These are phyloP conservation scores for Scedosporium boydii DNA, from an alignment of 2,329 filamentous ascomycete genomes.

Conservation along the genomic window DNA sequence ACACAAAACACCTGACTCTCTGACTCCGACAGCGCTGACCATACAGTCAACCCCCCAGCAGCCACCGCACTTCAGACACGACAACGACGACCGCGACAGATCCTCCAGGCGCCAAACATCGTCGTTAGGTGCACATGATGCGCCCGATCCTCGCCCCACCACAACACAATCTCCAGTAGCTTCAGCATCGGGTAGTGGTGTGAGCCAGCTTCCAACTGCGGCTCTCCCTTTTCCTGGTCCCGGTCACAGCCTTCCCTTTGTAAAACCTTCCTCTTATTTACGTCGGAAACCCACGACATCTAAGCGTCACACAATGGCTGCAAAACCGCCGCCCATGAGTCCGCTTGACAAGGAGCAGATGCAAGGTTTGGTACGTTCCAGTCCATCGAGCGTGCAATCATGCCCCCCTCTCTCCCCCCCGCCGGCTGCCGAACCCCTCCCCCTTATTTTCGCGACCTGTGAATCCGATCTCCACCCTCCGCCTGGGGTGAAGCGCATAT, in stretches of 20 bases:
- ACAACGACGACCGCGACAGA: neutral
- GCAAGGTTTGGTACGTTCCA: constrained; percentile 59
- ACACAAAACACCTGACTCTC: neutral
- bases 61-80: neutral
- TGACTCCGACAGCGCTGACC: neutral
- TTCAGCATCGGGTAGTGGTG: constrained; percentile 5
- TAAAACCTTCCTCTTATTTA: constrained; percentile 52
- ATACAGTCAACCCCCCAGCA: neutral
- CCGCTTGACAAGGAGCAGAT: constrained; percentile 67
- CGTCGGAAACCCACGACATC: constrained; percentile 20
- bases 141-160: neutral
- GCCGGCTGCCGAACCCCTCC: constrained; percentile 5
- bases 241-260: constrained; percentile 45
- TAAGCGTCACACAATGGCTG: constrained; percentile 9
- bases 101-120: neutral
- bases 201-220: constrained; percentile 9
- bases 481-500: neutral
- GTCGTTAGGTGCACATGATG: constrained; percentile 5
- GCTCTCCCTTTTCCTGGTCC: constrained; percentile 10
- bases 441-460: neutral
- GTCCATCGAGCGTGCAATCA: neutral
- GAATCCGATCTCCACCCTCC: neutral
- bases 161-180: constrained; percentile 11
- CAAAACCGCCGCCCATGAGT: constrained; percentile 22
- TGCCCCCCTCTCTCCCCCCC: constrained; percentile 8